Conservation (phyloP, 1,284 basidiomycete genomes). For the Tremellales sp. region DNA sequence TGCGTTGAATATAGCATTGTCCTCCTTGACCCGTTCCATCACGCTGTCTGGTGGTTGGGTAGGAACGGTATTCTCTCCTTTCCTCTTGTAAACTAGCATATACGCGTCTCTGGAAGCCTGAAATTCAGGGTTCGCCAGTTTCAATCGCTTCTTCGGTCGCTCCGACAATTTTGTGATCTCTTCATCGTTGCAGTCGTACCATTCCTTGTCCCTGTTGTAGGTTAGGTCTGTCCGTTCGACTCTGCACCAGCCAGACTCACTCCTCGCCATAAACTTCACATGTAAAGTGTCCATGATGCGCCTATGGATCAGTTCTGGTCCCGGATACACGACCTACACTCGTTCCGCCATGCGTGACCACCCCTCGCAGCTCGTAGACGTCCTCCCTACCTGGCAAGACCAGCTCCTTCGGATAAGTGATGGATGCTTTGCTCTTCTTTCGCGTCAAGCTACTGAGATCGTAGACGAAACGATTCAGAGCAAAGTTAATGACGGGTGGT, state of each 20-base stretch:
- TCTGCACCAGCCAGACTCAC: conserved; percentile 51
- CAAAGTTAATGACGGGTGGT: conserved; percentile 80
- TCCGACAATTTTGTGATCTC: conserved; percentile 21
- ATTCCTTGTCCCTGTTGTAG: conserved; percentile 59
- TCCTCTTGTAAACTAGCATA: conserved; percentile 79
- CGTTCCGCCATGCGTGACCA: conserved; percentile 75
- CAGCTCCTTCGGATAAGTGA: conserved; percentile 76
- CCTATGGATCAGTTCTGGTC: conserved; percentile 51
- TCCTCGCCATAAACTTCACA: conserved; percentile 74
- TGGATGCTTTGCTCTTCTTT: conserved; percentile 73
- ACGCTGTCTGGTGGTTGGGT: conserved; percentile 56
- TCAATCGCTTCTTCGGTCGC: conserved; percentile 14
- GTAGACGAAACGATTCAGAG: conserved; percentile 81
- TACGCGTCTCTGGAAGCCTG: conserved; percentile 73
- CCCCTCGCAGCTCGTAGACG: conserved; percentile 72
- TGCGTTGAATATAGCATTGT: conserved; percentile 51
- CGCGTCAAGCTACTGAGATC: conserved; percentile 70
- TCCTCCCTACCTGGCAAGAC: conserved; percentile 30
- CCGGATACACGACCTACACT: conserved; percentile 29
- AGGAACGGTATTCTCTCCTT: conserved; percentile 9
- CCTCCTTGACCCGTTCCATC: conserved; percentile 54
- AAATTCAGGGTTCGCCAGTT: conserved; percentile 10
- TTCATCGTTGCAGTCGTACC: conserved; percentile 90
- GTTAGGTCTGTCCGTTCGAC: not conserved
- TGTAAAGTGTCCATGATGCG: conserved; percentile 88